Evolutionary conservation across 176 grass and related monocot genomes (phyloP).

Genomic region (Poa annua): DNA sequence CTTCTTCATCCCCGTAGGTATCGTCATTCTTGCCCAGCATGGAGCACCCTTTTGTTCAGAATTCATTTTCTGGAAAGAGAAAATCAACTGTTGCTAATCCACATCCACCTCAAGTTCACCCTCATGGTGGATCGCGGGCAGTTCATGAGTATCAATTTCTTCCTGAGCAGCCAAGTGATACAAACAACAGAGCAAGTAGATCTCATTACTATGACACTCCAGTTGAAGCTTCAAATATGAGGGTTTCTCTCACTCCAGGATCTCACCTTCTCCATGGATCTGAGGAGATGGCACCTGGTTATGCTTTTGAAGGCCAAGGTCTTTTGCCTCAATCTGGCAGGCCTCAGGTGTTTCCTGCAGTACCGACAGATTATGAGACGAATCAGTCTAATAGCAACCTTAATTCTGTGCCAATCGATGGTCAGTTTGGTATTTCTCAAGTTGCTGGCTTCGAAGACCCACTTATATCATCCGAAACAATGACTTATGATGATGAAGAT

Average conservation of each 20-base stretch:
- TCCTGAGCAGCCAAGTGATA: constrained; percentile 80
- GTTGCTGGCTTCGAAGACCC: constrained; percentile 68
- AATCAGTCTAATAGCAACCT: constrained; percentile 58
- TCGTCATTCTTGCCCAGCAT: constrained; percentile 80
- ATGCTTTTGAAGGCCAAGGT: constrained; percentile 84
- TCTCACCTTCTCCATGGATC: constrained; percentile 62
- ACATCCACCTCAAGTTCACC: constrained; percentile 55
- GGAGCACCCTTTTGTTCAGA: constrained; percentile 61
- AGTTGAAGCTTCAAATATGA: constrained; percentile 53
- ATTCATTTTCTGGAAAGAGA: constrained; percentile 61
- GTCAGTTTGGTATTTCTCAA: constrained; percentile 61
- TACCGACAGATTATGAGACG: constrained; percentile 64
- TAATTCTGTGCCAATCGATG: constrained; percentile 59
- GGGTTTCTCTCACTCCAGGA: constrained; percentile 48
- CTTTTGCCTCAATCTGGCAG: constrained; percentile 66
- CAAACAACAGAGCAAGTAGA: constrained; percentile 64
- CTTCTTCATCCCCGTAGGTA: constrained; percentile 49
- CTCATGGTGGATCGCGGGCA: constrained; percentile 58
- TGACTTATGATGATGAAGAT: constrained; percentile 69
- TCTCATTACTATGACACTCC: constrained; percentile 77
- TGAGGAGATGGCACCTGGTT: constrained; percentile 55
- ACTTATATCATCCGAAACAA: constrained; percentile 70
- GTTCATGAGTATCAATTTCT: constrained; percentile 96
- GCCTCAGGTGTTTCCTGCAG: constrained; percentile 58
- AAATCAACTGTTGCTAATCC: constrained; percentile 61